Percentiles rank a stretch among this genome's conserved stretches.
phyloP scores from a whole-genome alignment of 805 yeast species.

The Zygosaccharomyces bisporus region DNA sequence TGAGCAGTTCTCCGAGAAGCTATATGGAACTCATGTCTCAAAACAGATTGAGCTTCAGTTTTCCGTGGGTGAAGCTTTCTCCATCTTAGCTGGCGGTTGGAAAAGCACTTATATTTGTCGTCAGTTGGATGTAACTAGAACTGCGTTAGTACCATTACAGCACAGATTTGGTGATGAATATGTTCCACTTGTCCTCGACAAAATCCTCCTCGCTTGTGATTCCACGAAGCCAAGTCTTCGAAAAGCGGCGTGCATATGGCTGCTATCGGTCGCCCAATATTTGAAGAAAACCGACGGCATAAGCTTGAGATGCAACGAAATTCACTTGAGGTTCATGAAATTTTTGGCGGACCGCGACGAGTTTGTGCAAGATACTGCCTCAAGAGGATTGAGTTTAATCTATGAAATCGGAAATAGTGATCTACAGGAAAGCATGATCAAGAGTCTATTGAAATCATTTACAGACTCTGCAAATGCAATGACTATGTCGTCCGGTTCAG shows the following conservation, averaged over 20 bases:
- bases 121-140: slow-evolving; percentile 51
- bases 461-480: slow-evolving; percentile 54
- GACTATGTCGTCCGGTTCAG: slow-evolving; percentile 56
- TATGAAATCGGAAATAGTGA: slow-evolving; percentile 72
- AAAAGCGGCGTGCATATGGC: slow-evolving; percentile 80
- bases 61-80: slow-evolving; percentile 78
- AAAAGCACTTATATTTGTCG: slow-evolving; percentile 51
- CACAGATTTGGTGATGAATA: slow-evolving; percentile 19
- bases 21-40: slow-evolving; percentile 58
- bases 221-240: slow-evolving; percentile 71
- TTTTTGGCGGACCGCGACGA: slow-evolving; percentile 82
- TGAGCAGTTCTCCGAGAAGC: slow-evolving; percentile 39
- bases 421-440: slow-evolving; percentile 67
- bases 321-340: slow-evolving; percentile 72
- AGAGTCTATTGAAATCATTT: slow-evolving; percentile 68
- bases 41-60: slow-evolving; percentile 76
- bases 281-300: slow-evolving; percentile 50
- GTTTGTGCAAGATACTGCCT: slow-evolving; percentile 85
- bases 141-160: slow-evolving; percentile 13
- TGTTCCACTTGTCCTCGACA: slow-evolving; percentile 40
- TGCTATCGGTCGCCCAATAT: slow-evolving; percentile 73
- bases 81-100: slow-evolving; percentile 75
- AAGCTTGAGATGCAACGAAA: slow-evolving; percentile 45
- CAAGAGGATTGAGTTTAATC: slow-evolving; percentile 77
- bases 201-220: slow-evolving; percentile 50